These are phyloP conservation scores for Nepenthes alata DNA, from an alignment of 179 eudicot species.

Conservation along the genomic window DNA sequence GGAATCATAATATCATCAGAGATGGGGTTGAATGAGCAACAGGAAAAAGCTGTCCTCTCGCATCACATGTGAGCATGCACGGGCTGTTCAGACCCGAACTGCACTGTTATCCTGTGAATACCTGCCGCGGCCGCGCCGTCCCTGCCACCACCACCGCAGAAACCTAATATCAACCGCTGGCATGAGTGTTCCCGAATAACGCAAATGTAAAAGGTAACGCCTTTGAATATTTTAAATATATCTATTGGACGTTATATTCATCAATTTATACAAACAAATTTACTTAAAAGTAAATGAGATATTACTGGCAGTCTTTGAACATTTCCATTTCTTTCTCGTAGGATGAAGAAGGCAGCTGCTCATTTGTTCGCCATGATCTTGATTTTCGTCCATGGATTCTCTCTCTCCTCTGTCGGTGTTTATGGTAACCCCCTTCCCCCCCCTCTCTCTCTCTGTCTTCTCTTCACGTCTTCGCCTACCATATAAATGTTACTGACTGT, in stretches of 20 bases:
- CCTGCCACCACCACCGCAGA: no score
- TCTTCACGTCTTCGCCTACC: neutral
- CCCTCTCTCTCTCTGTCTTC: constrained; percentile 8
- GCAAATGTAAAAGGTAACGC: neutral
- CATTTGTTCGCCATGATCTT: neutral
- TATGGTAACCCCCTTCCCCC: constrained; percentile 15
- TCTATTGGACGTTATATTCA: no score
- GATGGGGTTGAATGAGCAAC: neutral
- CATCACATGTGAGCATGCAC: constrained; percentile 17
- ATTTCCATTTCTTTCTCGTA: neutral
- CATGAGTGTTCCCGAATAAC: no score
- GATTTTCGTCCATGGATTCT: neutral
- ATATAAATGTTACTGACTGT: neutral
- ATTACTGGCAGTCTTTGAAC: neutral
- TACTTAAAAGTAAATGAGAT: no score
- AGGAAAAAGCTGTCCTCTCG: neutral
- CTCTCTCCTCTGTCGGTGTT: constrained; percentile 10
- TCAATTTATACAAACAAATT: no score
- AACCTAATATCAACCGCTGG: no score
- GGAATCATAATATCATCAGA: no score
- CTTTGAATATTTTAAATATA: neutral
- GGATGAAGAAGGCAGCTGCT: neutral
- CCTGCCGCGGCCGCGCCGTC: no score
- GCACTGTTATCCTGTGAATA: constrained; percentile 23
- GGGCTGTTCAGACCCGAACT: constrained; percentile 1